These are phyloP conservation scores for Fusarium siculi DNA, from an alignment of 2,329 filamentous ascomycete species.

Conservation along the genomic window DNA sequence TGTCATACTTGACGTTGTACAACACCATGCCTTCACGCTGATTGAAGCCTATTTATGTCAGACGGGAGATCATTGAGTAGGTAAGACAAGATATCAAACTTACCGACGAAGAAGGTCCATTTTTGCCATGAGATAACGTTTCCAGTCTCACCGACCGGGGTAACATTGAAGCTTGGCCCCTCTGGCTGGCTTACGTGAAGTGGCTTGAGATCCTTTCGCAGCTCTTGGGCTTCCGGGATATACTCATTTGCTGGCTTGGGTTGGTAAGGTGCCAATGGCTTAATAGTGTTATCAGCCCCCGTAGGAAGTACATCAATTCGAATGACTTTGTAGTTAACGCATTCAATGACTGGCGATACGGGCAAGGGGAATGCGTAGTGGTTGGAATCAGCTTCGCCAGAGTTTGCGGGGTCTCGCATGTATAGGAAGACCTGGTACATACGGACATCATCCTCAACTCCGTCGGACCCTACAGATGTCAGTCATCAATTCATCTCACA, in stretches of 20 bases:
- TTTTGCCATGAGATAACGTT: conserved; percentile 69
- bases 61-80: rapidly evolving
- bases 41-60: conserved; percentile 63
- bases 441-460: conserved; percentile 27
- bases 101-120: conserved; percentile 72
- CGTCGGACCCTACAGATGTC: conserved; percentile 24
- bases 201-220: conserved; percentile 70
- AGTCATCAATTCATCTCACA: neutral
- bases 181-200: conserved; percentile 78
- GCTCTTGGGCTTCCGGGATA: conserved; percentile 61
- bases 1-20: conserved; percentile 75
- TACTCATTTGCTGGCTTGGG: conserved; percentile 52
- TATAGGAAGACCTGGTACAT: conserved; percentile 40
- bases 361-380: conserved; percentile 34
- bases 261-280: conserved; percentile 2
- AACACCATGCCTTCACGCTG: conserved; percentile 76
- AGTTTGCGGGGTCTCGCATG: conserved; percentile 30
- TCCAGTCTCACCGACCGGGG: conserved; percentile 45
- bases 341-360: conserved; percentile 30
- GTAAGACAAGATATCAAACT: neutral
- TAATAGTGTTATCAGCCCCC: conserved; percentile 9
- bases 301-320: conserved; percentile 26
- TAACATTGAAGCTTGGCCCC: conserved; percentile 72
- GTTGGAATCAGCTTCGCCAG: conserved; percentile 33
- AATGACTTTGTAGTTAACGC: conserved; percentile 22